phyloP scores from a whole-genome alignment of 2,329 filamentous ascomycete genomes.

The Escovopsis weberi region DNA sequence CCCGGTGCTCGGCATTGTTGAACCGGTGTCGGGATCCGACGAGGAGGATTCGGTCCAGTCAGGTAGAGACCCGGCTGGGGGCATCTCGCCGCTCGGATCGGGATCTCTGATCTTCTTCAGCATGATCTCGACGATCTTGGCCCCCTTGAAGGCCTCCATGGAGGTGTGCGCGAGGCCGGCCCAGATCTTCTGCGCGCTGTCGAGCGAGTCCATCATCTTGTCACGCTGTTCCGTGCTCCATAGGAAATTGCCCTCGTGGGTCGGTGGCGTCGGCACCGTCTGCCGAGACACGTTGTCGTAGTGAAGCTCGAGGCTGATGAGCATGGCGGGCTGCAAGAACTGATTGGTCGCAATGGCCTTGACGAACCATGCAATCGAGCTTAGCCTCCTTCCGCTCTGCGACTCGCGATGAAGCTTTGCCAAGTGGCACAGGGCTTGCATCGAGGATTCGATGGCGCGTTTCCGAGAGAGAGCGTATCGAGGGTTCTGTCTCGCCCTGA shows the following conservation, averaged over 20 bases:
- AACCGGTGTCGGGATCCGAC: no score
- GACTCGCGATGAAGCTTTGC: conserved; percentile 62
- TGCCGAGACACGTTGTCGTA: conserved; percentile 41
- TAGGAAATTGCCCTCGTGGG: conserved; percentile 32
- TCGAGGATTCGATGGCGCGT: conserved; percentile 71
- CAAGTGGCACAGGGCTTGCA: conserved; percentile 69
- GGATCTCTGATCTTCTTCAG: conserved; percentile 76
- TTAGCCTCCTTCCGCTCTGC: conserved; percentile 54
- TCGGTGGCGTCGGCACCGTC: conserved; percentile 21
- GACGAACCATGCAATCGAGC: conserved; percentile 64
- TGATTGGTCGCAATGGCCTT: conserved; percentile 69
- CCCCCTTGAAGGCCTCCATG: conserved; percentile 83
- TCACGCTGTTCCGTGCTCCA: conserved; percentile 47
- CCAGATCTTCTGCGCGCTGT: conserved; percentile 67
- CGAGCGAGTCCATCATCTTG: conserved; percentile 64
- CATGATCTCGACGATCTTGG: conserved; percentile 68
- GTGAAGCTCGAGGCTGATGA: conserved; percentile 71
- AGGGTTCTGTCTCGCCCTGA: conserved; percentile 61
- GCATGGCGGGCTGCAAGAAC: conserved; percentile 73
- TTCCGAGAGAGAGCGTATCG: conserved; percentile 74
- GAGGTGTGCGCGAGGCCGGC: conserved; percentile 59
- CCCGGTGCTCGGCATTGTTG: no score
- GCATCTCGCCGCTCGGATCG: no score
- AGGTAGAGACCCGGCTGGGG: no score
- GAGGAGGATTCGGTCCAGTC: no score